These are phyloP conservation scores for Penicillium canariense DNA, from an alignment of 495 filamentous ascomycete genomes.

Conservation along the genomic window DNA sequence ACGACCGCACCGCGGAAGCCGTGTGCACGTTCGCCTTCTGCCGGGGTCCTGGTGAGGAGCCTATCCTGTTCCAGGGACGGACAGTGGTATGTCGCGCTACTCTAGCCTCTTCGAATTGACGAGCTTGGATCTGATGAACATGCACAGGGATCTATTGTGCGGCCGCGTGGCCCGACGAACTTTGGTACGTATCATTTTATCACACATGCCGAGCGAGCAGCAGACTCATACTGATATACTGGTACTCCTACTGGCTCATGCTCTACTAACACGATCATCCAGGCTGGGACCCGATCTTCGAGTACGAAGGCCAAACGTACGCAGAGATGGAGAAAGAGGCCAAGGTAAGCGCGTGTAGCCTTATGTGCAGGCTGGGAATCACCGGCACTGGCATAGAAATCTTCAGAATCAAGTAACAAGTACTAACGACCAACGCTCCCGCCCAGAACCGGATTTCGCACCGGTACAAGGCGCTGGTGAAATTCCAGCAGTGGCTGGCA, in stretches of 20 bases:
- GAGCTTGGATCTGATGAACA: slow-evolving; percentile 3
- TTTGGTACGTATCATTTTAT: slow-evolving; percentile 72
- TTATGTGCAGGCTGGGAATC: not conserved
- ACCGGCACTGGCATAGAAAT: not conserved
- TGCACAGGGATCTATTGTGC: slow-evolving; percentile 45
- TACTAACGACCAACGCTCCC: not conserved
- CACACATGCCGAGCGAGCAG: not conserved
- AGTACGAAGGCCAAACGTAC: slow-evolving; percentile 91
- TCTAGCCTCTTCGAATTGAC: not conserved
- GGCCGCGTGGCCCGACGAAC: slow-evolving; percentile 59
- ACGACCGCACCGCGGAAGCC: slow-evolving; percentile 85
- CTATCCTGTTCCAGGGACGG: slow-evolving; percentile 87
- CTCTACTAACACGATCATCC: not conserved
- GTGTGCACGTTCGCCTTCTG: slow-evolving; percentile 96
- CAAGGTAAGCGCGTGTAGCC: slow-evolving; percentile 51
- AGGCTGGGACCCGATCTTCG: slow-evolving; percentile 98
- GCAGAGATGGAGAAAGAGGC: slow-evolving; percentile 92
- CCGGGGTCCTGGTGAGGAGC: slow-evolving; percentile 77
- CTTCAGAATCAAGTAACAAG: not conserved
- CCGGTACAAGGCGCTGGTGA: slow-evolving; percentile 77
- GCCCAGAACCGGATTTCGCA: slow-evolving; percentile 84
- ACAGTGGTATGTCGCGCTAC: slow-evolving; percentile 46
- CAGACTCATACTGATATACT: no score
- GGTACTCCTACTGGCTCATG: not conserved
- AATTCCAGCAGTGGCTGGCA: slow-evolving; percentile 80